Evolutionary conservation across 371 early-diverging fungal species (phyloP), one percentile per base, ranked within the genome.

Genomic region (Quaeritorhiza haematococci): DNA sequence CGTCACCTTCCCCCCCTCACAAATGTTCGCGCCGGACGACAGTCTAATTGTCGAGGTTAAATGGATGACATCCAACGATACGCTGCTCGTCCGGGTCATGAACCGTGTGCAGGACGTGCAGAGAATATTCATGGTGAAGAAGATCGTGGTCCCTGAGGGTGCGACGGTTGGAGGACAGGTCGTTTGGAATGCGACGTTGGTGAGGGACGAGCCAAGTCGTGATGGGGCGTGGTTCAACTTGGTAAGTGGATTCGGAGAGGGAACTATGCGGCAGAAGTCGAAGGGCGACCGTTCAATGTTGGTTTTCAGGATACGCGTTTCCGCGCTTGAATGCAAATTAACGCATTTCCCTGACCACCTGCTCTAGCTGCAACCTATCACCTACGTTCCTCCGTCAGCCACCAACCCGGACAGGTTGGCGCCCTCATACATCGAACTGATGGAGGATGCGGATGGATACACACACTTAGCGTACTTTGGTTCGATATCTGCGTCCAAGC

Each of bases 61-160:
- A 3, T 96, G 97, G 97, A 70, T 86, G 3, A 82, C 87, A 6
- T 58, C 53, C 0, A 76, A 79, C 60, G 75, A 75, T 17, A 64
- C 75, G n/a, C 67, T 94, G 13, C 60, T 94, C 27, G 88, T 91
- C 43, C 79, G 89, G 60, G 79, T 84, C 38, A 90, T 86, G 71
- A 95, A 96, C 60, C 79, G 97, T 17, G 86, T 94, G 29, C 97
- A 96, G 64, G 92, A 91, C 63, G 77, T 82, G 8, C 78, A 83
- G 60, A 72, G 80, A 19, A 70, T 90, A 19, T 87, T 80, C 53
- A 53, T 90, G 21, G 82, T 10, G 8, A 49, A 54, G 10, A 8
- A 52, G 7, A 23, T 77, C 4, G 48, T 33, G 33, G 7, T 13
- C 8, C 15, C 51, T 3, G 46, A 34, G 30, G 49, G 34, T 33